These are phyloP conservation scores for Hypholoma sublateritium DNA, from an alignment of 768 basidiomycete species.

Conservation along the genomic window DNA sequence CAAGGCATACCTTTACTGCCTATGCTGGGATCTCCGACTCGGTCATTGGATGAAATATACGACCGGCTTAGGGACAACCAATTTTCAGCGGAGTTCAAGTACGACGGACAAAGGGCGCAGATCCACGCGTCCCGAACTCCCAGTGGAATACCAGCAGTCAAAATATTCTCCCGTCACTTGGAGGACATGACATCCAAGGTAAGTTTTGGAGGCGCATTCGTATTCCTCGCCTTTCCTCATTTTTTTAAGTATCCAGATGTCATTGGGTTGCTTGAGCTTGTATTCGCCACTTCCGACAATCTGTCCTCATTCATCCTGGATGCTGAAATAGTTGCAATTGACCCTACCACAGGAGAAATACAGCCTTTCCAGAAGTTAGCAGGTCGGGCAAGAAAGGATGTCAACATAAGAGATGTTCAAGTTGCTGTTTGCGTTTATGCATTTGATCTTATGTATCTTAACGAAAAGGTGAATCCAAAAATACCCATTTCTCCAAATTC, in stretches of 20 bases:
- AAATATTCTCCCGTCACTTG: slow-evolving; percentile 85
- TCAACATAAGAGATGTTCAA: slow-evolving; percentile 69
- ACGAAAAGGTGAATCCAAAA: slow-evolving; percentile 62
- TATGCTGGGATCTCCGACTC: slow-evolving; percentile 82
- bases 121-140: slow-evolving; percentile 54
- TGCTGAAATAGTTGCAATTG: slow-evolving; percentile 86
- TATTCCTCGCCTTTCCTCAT: background rate
- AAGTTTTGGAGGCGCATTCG: slow-evolving; percentile 5
- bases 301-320: slow-evolving; percentile 74
- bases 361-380: slow-evolving; percentile 87
- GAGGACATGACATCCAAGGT: slow-evolving; percentile 93
- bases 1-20: slow-evolving; percentile 80
- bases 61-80: slow-evolving; percentile 59
- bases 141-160: slow-evolving; percentile 38
- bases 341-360: slow-evolving; percentile 58
- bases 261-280: slow-evolving; percentile 49
- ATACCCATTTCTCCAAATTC: background rate
- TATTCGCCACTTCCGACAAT: slow-evolving; percentile 44
- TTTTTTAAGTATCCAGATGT: slow-evolving; percentile 77
- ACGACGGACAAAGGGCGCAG: slow-evolving; percentile 86
- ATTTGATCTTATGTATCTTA: slow-evolving; percentile 88
- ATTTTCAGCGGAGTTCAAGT: slow-evolving; percentile 89
- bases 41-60: slow-evolving; percentile 85
- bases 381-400: slow-evolving; percentile 82
- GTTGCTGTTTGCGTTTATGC: slow-evolving; percentile 82